Evolutionary conservation across 164 flowering plant genomes (phyloP), one percentile per base, ranked within the genome.

Genomic region (Tetracentron sinense): DNA sequence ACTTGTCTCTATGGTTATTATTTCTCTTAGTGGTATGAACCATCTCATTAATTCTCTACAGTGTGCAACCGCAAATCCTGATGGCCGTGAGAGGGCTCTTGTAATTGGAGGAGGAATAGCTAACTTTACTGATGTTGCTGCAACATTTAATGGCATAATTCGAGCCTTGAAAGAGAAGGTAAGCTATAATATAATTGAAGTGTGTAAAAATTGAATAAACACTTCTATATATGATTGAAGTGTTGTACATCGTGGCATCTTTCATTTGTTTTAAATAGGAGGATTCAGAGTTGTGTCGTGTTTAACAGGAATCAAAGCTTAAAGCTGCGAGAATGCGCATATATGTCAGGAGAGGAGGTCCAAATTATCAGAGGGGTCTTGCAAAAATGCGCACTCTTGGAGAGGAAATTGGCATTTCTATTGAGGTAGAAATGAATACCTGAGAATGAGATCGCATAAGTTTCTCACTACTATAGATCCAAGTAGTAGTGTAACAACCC

Each of bases 41-140:
- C 50, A 35, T 65, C n/a, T 65, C 51, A 53, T 70, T 60, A 21
- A 42, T 27, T 21, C n/a, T 54, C 26, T 74, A 29, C 81, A 89
- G 96, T 89, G 96, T 81, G 96, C 90, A 57, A 86, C 96, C 66
- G 77, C 88, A 42, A 69, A 88, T 52, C 96, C 96, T 54, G 92
- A 88, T 79, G 96, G 88, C 57, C 82, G 58, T 7, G 83, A 71
- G 75, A 77, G 96, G 73, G 96, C 92, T 57, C 96, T 88, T 66
- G 81, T 89, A 1, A 76, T 89, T 57, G 96, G 92, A 72, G 96
- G 96, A 58, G 96, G 96, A 59, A 89, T 89, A 31, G 96, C 96
- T 30, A 89, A 88, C 81, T 88, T 88, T 52, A 88, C 96, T 2
- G 92, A 88, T 70, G 96, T 86, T 50, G 92, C 90, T 47, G 90